phyloP scores from a whole-genome alignment of 306 rosid genomes.

The Spatholobus suberectus region DNA sequence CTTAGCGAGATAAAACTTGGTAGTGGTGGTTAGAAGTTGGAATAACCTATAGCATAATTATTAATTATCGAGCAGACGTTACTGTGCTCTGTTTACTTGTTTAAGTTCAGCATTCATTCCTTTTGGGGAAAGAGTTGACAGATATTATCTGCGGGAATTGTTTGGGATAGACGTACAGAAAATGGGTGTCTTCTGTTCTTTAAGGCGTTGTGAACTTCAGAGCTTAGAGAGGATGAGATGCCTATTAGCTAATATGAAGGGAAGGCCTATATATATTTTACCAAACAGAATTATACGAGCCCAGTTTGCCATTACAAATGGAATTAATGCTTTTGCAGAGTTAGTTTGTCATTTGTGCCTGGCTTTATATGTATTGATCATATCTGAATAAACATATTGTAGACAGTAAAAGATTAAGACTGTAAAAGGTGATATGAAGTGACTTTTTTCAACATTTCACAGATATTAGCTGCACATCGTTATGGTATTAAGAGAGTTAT shows the following conservation, averaged over 20 bases:
- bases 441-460: conserved; percentile 41
- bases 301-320: background rate
- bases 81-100: background rate
- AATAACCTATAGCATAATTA: background rate
- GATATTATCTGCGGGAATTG: background rate
- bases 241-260: conserved; percentile 15
- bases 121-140: background rate
- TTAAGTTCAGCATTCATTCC: background rate
- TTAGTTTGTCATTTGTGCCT: background rate
- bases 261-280: background rate
- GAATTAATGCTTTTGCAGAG: background rate
- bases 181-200: background rate
- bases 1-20: background rate
- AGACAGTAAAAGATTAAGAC: background rate
- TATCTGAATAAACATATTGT: conserved; percentile 9
- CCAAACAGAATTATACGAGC: background rate
- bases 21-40: background rate
- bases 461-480: conserved; percentile 98
- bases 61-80: background rate
- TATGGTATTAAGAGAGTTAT: conserved; percentile 90
- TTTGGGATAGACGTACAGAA: conserved; percentile 16
- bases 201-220: background rate
- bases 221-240: background rate
- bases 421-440: conserved; percentile 17
- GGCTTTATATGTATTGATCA: conserved; percentile 1